These are phyloP conservation scores for Saprolegnia diclina DNA, from an alignment of 352 stramenopile species.

Conservation along the genomic window DNA sequence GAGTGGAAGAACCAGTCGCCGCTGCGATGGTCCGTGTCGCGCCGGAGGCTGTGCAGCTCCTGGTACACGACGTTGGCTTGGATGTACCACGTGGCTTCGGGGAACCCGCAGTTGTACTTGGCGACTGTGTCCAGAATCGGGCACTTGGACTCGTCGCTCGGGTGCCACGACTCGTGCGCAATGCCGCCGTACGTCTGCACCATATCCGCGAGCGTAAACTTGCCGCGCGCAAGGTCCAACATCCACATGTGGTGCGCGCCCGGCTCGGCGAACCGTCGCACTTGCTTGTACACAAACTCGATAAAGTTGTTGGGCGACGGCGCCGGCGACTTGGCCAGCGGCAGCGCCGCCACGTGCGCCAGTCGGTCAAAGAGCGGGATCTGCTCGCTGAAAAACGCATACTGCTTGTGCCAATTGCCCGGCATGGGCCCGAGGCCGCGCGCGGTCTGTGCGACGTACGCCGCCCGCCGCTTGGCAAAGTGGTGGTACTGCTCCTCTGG, in stretches of 20 bases:
- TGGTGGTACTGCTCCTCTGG: conserved; percentile 79
- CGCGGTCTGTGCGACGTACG: conserved; percentile 72
- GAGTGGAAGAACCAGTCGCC: conserved; percentile 82
- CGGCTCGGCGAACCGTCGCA: conserved; percentile 64
- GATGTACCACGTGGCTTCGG: conserved; percentile 78
- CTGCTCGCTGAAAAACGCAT: conserved; percentile 79
- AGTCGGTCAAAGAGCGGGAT: conserved; percentile 69
- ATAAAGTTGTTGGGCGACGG: conserved; percentile 37
- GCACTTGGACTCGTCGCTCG: conserved; percentile 70
- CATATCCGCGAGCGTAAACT: conserved; percentile 56
- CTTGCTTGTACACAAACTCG: conserved; percentile 76
- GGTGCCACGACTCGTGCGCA: conserved; percentile 79
- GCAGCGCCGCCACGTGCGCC: conserved; percentile 17
- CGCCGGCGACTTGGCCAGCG: conserved; percentile 16
- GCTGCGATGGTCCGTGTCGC: conserved; percentile 46
- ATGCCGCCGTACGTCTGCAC: conserved; percentile 72
- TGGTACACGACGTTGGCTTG: conserved; percentile 82
- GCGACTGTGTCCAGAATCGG: conserved; percentile 74
- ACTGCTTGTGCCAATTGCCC: conserved; percentile 75
- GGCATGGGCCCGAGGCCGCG: conserved; percentile 54
- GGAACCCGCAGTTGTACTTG: conserved; percentile 57
- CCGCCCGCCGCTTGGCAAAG: conserved; percentile 58
- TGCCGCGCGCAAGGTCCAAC: conserved; percentile 57
- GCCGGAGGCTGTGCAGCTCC: conserved; percentile 79
- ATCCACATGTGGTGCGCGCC: conserved; percentile 78